Evolutionary conservation across 2,329 filamentous ascomycete genomes (phyloP).

Genomic region (Cladosporium sp.): DNA sequence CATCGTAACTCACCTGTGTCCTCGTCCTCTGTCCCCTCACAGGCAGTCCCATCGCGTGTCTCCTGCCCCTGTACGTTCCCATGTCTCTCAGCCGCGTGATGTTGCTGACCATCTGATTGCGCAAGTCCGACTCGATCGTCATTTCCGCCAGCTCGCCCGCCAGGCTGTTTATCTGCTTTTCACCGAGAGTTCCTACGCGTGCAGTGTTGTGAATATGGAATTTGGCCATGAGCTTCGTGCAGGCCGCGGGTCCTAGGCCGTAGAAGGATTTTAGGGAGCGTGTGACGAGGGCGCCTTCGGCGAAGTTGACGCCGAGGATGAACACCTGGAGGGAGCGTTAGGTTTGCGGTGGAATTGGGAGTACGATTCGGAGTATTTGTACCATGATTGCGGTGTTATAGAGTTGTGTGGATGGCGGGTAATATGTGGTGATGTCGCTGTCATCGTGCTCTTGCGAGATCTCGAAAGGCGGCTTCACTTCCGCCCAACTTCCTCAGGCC

Average conservation of each 20-base stretch:
- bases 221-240: slow-evolving; percentile 76
- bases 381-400: slow-evolving; percentile 7
- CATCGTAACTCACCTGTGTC: slow-evolving; percentile 54
- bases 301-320: slow-evolving; percentile 82
- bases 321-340: slow-evolving; percentile 41
- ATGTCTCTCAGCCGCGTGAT: slow-evolving; percentile 85
- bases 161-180: slow-evolving; percentile 74
- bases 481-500: not conserved
- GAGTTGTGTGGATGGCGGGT: not conserved
- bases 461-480: not conserved
- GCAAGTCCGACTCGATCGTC: slow-evolving; percentile 89
- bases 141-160: slow-evolving; percentile 83
- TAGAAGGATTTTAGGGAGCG: slow-evolving; percentile 77
- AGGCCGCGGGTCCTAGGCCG: slow-evolving; percentile 68
- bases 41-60: slow-evolving; percentile 89
- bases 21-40: slow-evolving; percentile 87
- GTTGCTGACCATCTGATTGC: slow-evolving; percentile 74
- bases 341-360: not conserved
- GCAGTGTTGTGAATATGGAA: slow-evolving; percentile 82
- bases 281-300: slow-evolving; percentile 70
- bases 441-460: not conserved
- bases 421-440: not conserved
- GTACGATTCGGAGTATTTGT: not conserved
- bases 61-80: slow-evolving; percentile 79
- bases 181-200: slow-evolving; percentile 68